Evolutionary conservation across 2,329 filamentous ascomycete genomes (phyloP).

Genomic region (Mycosphaerella sp.): DNA sequence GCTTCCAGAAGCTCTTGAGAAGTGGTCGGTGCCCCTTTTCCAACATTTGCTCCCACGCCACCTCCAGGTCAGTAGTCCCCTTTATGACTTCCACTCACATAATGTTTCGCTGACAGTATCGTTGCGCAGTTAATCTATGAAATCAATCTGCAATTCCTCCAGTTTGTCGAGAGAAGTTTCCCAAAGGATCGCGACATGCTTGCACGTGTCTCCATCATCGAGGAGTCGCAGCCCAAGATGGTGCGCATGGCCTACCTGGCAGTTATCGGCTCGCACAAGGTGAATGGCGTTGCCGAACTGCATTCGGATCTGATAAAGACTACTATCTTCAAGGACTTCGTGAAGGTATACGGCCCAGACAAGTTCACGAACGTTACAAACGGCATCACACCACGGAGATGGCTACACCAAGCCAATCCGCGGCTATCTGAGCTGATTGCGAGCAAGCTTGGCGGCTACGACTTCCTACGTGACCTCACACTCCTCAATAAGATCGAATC

Average conservation of each 20-base stretch:
- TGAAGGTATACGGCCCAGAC: slow-evolving; percentile 87
- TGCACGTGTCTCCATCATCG: slow-evolving; percentile 86
- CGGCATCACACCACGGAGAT: slow-evolving; percentile 89
- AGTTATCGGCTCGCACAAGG: slow-evolving; percentile 96
- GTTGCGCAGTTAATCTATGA: slow-evolving; percentile 83
- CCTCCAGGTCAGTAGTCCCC: slow-evolving; percentile 40
- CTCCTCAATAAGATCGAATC: slow-evolving; percentile 77
- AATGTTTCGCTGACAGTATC: neutral
- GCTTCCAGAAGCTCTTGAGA: slow-evolving; percentile 91
- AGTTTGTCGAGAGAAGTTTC: slow-evolving; percentile 82
- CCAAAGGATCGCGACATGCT: slow-evolving; percentile 85
- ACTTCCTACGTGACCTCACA: slow-evolving; percentile 86
- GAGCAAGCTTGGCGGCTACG: slow-evolving; percentile 74
- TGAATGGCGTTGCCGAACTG: slow-evolving; percentile 95
- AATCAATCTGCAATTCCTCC: slow-evolving; percentile 91
- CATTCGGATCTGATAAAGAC: slow-evolving; percentile 98
- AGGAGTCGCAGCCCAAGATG: slow-evolving; percentile 96
- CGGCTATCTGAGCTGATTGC: slow-evolving; percentile 86
- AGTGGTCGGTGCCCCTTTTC: slow-evolving; percentile 91
- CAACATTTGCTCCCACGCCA: slow-evolving; percentile 92
- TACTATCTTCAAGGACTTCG: slow-evolving; percentile 99
- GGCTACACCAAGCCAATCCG: slow-evolving; percentile 97
- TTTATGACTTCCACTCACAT: neutral
- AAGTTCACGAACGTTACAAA: slow-evolving; percentile 99
- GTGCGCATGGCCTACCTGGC: slow-evolving; percentile 94